Evolutionary conservation across 495 filamentous ascomycete genomes (phyloP).

Genomic region (Cercophora newfieldiana): DNA sequence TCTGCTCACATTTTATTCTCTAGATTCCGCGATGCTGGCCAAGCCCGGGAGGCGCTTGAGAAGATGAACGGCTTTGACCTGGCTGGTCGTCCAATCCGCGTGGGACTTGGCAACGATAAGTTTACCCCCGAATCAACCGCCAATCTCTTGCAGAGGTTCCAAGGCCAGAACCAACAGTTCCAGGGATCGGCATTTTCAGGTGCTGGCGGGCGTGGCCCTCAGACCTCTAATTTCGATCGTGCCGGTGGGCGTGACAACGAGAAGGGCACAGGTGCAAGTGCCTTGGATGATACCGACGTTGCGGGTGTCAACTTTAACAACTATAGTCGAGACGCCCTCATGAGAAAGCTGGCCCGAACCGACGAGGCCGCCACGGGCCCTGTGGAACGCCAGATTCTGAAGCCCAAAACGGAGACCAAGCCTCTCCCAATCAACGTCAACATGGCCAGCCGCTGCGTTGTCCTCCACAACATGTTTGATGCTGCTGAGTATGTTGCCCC

Average conservation of each 20-base stretch:
- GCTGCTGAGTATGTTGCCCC: conserved; percentile 72
- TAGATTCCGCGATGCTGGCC: conserved; percentile 88
- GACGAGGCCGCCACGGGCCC: conserved; percentile 73
- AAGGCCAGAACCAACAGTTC: conserved; percentile 75
- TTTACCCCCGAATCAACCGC: conserved; percentile 97
- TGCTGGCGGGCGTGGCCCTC: conserved; percentile 82
- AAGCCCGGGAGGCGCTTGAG: conserved; percentile 91
- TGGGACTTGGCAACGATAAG: conserved; percentile 99
- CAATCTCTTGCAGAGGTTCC: conserved; percentile 85
- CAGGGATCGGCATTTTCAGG: conserved; percentile 96
- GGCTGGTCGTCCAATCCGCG: conserved; percentile 94
- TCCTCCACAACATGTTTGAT: conserved; percentile 95
- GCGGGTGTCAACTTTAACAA: conserved; percentile 99
- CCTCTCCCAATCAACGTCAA: conserved; percentile 82
- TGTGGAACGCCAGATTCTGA: conserved; percentile 68
- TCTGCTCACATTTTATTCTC: conserved; percentile 33
- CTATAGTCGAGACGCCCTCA: conserved; percentile 93
- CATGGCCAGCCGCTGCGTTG: conserved; percentile 91
- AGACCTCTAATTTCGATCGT: conserved; percentile 90
- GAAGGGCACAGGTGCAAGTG: conserved; percentile 90
- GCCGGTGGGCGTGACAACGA: conserved; percentile 88
- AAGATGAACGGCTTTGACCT: conserved; percentile 99
- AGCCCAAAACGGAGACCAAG: conserved; percentile 79
- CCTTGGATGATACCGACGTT: conserved; percentile 96
- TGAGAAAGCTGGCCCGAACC: conserved; percentile 95